Percentiles rank a stretch among this genome's conserved stretches.
These are phyloP conservation scores for Aspergillus latus DNA, from an alignment of 2,329 filamentous ascomycete genomes.

Conservation along the genomic window DNA sequence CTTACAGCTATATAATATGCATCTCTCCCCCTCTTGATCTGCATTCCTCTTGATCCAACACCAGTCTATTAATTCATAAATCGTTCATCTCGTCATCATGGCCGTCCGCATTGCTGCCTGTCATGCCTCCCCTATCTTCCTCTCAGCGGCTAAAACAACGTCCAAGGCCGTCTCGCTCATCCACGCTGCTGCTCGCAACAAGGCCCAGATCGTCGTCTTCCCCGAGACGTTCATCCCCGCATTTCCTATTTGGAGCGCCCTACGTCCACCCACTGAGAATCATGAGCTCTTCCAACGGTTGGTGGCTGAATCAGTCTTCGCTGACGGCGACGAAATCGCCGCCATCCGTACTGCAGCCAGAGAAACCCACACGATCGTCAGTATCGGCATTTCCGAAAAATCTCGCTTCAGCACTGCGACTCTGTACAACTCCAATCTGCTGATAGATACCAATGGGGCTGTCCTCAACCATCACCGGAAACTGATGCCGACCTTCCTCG, in stretches of 20 bases:
- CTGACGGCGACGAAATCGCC: constrained; percentile 46
- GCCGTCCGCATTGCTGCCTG: constrained; percentile 14
- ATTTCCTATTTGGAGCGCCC: constrained; percentile 54
- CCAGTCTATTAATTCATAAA: too few relatives aligned
- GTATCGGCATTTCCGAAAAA: constrained; percentile 54
- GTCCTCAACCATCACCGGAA: constrained; percentile 56
- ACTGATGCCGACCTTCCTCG: constrained; percentile 57
- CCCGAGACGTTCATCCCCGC: constrained; percentile 56
- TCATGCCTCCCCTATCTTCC: constrained; percentile 48
- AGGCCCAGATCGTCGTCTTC: constrained; percentile 54
- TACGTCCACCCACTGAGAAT: constrained; percentile 51
- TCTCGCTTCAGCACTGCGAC: constrained; percentile 46
- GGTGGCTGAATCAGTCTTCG: constrained; percentile 46
- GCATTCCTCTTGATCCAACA: too few relatives aligned
- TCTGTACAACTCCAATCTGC: constrained; percentile 54
- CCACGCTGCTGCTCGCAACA: constrained; percentile 43
- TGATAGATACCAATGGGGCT: constrained; percentile 48
- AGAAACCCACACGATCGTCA: constrained; percentile 43
- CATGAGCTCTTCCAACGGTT: constrained; percentile 53
- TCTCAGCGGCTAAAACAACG: constrained; percentile 49
- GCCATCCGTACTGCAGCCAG: constrained; percentile 44
- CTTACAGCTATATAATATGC: too few relatives aligned
- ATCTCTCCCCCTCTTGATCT: too few relatives aligned
- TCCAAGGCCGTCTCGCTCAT: constrained; percentile 51
- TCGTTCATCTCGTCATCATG: too few relatives aligned